A percentile compares a stretch with the other conserved stretches of the same genome.
These are phyloP conservation scores for Fusarium zealandicum DNA, from an alignment of 2,329 filamentous ascomycete species.

Conservation along the genomic window DNA sequence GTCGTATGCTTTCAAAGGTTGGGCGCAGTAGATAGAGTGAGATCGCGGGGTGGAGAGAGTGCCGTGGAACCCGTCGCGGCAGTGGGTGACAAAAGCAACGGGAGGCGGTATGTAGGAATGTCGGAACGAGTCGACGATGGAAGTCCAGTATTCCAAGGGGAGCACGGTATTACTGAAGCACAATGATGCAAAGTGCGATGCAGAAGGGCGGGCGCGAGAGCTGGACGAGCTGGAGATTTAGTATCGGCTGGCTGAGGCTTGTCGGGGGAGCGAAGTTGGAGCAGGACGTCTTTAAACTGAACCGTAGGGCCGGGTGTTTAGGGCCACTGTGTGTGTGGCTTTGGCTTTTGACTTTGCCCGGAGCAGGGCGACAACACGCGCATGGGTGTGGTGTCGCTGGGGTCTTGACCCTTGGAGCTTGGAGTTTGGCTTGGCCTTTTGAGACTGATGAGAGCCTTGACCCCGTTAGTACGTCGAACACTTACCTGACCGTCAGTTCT, in stretches of 20 bases:
- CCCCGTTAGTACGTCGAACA: conserved; percentile 10
- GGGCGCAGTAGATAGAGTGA: conserved; percentile 17
- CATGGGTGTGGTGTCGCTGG: conserved; percentile 25
- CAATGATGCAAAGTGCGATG: conserved; percentile 13
- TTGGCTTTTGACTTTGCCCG: conserved; percentile 32
- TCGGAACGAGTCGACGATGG: conserved; percentile 11
- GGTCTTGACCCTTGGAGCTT: conserved; percentile 17
- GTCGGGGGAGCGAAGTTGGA: conserved; percentile 23
- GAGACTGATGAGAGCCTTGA: conserved; percentile 23
- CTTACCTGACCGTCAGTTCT: conserved; percentile 31
- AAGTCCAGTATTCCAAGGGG: conserved; percentile 1
- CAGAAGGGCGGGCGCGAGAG: conserved; percentile 28
- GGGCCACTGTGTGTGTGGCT: conserved; percentile 26
- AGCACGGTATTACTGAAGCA: conserved; percentile 5
- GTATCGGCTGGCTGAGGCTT: conserved; percentile 28
- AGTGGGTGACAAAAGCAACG: conserved; percentile 34
- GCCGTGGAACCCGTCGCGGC: conserved; percentile 27
- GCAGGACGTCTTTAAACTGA: conserved; percentile 38
- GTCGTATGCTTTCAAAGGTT: conserved; percentile 12
- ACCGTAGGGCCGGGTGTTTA: conserved; percentile 36
- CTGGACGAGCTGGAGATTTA: conserved; percentile 28
- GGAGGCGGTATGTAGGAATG: conserved; percentile 13
- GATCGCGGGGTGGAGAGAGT: conserved; percentile 36
- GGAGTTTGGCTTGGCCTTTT: conserved; percentile 16
- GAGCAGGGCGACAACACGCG: conserved; percentile 21